Base-by-base conservation (phyloP, 495 filamentous ascomycete species). In the Podospora pseudocomata region DNA sequence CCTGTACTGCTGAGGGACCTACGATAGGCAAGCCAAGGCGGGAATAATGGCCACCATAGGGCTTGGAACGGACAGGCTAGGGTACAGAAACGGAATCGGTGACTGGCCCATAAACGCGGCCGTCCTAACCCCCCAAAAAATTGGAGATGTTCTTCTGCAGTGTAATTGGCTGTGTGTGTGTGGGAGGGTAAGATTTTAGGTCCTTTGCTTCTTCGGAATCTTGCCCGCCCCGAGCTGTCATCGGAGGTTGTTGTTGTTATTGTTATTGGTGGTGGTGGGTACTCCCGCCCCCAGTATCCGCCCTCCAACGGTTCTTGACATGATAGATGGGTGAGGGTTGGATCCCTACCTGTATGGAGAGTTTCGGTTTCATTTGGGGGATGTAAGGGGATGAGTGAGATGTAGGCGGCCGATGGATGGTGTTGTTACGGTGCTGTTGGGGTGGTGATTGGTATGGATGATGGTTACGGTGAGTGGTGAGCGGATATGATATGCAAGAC, bases 141-240 rank as follows among this genome's bases (percentile, higher is more conserved):
- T 23, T 57, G 0, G 54, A 16, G 54, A 16, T 23, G 23, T 23
- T 23, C 23, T 23, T 23, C 23, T 23, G 23, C 23, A 23, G 1
- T 23, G 1, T 23, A 23, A 23, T 23, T 23, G 23, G 23, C 23
- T 23, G 13, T 20, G 59, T 13, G 19, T 16, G 23, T 61, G 59
- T 61, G 59, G 59, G 59, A 61, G 59, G 59, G 59, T 61, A 61
- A 61, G 59, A 61, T 61, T 61, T 61, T 61, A 61, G 59, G 27
- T 61, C 28, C 27, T 58, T 9, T 18, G 3, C 26, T 20, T 9
- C 18, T 20, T 58, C 23, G 19, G 39, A 49, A 49, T 18, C 39
- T 49, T 11, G 39, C 39, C 39, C 13, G 39, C 39, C 39, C 39
- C 39, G 39, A 49, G 39, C 39, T 49, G 39, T 18, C 39, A 49